Evolutionary conservation across 164 flowering plant genomes (phyloP), one percentile per base, ranked within the genome.

Genomic region (Aristolochia contorta): DNA sequence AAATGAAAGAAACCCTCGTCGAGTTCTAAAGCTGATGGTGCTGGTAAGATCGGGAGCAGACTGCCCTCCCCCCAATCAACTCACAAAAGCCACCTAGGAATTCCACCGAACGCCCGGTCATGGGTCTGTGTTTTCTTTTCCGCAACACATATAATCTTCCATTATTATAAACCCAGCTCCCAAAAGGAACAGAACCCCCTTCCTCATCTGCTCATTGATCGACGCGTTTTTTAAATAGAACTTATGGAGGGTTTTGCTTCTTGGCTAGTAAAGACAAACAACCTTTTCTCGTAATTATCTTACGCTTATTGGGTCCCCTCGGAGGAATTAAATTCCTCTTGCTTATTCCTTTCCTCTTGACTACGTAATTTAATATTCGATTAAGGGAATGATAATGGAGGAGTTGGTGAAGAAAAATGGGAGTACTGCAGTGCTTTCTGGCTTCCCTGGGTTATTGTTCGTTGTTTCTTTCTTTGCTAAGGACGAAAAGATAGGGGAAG

Each of bases 271-370:
- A 62, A 53, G 65, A 62, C 65, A 62, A 62, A 22, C 32, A 62
- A 62, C 65, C 64, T 62, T 62, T 62, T 62, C 65, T 62, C 32
- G 57, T 25, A 52, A 62, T n/a, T n/a, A n/a, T 62, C 58, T 53
- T 41, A 16, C 58, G 23, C 16, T 51, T 33, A n/a, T 52, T 37
- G 45, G 45, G 18, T 12, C 47, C 20, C 50, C 55, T n/a, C 20
- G 27, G n/a, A 18, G 30, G n/a, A 20, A 19, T 16, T n/a, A 60
- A 27, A 52, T 25, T 16, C 21, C 14, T 27, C 23, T 21, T 8
- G 21, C 19, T 18, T 49, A 6, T 1, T 49, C 8, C 12, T 19
- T 33, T 50, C 15, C n/a, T 51, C 41, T 32, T 20, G 21, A 49
- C 20, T 48, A 18, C 32, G 16, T n/a, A n/a, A 48, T 48, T 59